phyloP scores from a whole-genome alignment of 192 early-diverging fungal genomes.

The Mortierella hygrophila region DNA sequence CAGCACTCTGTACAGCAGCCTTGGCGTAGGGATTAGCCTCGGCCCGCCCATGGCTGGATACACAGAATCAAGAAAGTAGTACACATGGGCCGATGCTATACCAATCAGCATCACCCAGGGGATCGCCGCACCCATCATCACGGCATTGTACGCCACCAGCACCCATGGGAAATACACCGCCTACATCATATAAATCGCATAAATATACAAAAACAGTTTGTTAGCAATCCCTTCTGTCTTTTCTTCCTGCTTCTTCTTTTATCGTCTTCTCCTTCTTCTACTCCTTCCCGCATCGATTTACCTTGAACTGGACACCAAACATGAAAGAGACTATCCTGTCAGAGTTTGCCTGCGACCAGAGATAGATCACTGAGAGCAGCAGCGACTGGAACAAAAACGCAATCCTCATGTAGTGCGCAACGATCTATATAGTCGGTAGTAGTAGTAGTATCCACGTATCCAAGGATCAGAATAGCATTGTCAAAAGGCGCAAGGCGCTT shows the following conservation, averaged over 20 bases:
- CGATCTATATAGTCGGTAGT: background rate
- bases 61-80: constrained; percentile 78
- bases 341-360: constrained; percentile 43
- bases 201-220: background rate
- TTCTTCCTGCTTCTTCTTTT: background rate
- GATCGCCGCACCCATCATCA: constrained; percentile 50
- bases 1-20: constrained; percentile 64
- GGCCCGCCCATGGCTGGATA: constrained; percentile 76
- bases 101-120: constrained; percentile 75
- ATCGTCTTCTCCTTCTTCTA: background rate
- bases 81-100: constrained; percentile 74
- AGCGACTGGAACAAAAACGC: constrained; percentile 31
- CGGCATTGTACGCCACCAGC: constrained; percentile 67
- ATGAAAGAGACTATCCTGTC: constrained; percentile 53
- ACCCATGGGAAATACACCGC: constrained; percentile 83
- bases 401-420: constrained; percentile 18
- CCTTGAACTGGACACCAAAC: constrained; percentile 54
- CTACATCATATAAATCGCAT: constrained; percentile 2
- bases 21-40: constrained; percentile 77
- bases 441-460: background rate
- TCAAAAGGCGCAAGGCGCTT: background rate
- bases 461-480: background rate
- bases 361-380: constrained; percentile 44
- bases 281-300: background rate
- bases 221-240: background rate